phyloP scores from a whole-genome alignment of 345 rosid species.

The Cardamine resedifolia region DNA sequence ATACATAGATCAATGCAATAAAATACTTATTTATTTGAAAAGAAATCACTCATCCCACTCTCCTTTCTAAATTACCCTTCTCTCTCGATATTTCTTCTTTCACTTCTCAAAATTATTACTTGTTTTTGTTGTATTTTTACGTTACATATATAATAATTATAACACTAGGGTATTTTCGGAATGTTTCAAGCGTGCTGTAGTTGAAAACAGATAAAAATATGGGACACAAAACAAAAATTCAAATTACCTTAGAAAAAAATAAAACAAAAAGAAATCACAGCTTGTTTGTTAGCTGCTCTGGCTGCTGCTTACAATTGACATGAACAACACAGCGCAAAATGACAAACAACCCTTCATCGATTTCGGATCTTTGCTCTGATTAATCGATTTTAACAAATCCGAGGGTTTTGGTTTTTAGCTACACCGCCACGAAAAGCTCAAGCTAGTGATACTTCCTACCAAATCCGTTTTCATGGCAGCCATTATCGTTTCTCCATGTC shows the following conservation, averaged over 20 bases:
- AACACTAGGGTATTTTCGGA: neutral
- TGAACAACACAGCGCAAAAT: conserved; percentile 25
- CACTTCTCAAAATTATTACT: neutral
- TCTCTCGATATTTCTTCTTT: neutral
- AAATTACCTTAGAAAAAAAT: neutral
- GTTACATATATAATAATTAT: neutral
- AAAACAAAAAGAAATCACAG: neutral
- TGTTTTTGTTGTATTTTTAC: neutral
- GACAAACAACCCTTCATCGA: conserved; percentile 32
- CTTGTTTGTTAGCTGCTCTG: conserved; percentile 2
- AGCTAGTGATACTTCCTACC: neutral
- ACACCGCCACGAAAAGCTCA: neutral
- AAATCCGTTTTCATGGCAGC: conserved; percentile 9
- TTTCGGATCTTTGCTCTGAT: conserved; percentile 17
- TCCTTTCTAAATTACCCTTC: neutral
- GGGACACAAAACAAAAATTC: conserved; percentile 19
- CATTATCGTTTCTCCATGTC: neutral
- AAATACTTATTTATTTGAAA: neutral
- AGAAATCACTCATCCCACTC: neutral
- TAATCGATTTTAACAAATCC: neutral
- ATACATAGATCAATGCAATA: too few relatives aligned
- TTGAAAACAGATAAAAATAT: conserved; percentile 19
- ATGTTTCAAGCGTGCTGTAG: neutral
- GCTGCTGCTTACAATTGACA: conserved; percentile 27
- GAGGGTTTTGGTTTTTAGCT: neutral